Conservation (phyloP, 306 rosid species). For the Prinsepia uniflora region DNA sequence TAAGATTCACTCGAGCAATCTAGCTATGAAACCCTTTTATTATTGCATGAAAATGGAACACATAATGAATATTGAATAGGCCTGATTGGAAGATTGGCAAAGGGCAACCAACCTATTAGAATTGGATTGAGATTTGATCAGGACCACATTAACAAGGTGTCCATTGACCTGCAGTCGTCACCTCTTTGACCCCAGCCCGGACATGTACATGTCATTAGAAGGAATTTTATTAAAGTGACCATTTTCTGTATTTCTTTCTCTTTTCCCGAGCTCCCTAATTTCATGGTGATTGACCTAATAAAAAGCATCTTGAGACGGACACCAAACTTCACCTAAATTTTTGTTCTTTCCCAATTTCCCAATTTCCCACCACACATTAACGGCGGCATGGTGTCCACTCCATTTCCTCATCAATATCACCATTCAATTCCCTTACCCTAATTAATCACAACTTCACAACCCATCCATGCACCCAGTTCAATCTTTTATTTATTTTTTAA, state of each 20-base stretch:
- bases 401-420: neutral
- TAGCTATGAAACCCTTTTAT: no score
- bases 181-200: conserved; percentile 24
- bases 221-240: neutral
- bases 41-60: neutral
- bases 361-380: conserved; percentile 35
- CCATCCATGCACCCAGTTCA: no score
- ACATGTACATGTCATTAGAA: no score
- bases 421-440: no score
- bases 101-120: neutral
- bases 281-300: conserved; percentile 39
- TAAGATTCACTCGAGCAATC: neutral
- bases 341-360: conserved; percentile 35
- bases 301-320: conserved; percentile 31
- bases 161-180: conserved; percentile 31
- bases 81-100: no score
- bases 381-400: conserved; percentile 26
- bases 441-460: no score
- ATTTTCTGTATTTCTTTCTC: conserved; percentile 14
- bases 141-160: conserved; percentile 6
- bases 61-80: neutral
- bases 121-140: conserved; percentile 27
- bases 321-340: conserved; percentile 33
- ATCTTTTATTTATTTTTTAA: no score
- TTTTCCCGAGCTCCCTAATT: conserved; percentile 32